Evolutionary conservation across 495 filamentous ascomycete species (phyloP), one percentile per base, ranked within the genome.

Genomic region (Penicillium paradoxum): DNA sequence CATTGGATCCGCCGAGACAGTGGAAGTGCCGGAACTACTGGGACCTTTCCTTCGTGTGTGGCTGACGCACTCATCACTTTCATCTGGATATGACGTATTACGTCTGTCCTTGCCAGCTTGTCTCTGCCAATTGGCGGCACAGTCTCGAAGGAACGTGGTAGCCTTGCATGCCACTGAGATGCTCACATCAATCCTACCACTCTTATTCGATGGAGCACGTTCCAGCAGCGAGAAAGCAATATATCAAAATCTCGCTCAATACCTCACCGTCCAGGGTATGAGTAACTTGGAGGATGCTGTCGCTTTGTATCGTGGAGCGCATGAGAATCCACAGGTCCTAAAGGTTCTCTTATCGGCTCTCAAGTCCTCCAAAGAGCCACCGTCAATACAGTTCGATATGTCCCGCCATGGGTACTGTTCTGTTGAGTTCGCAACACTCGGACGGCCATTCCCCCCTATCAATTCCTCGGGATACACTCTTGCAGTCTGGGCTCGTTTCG

Each of bases 311-410:
- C 79, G 79, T 19, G 76, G 80, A 49, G 81, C 84, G n/a, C 73
- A 74, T 47, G 75, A 77, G 11, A 87, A 83, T 37, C 63, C 82
- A 10, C 64, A 76, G 25, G 80, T 85, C 13, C 81, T 86, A 29
- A 77, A 83, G 34, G 91, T 96, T 56, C 84, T 95, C 32, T 73
- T 92, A 15, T 73, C 80, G 53, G 83, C 84, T 48, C 79, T 95
- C 49, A 81, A 85, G 59, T 73, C 75, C 42, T 90, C 91, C 43
- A 82, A 83, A 51, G 78, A 80, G 17, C 90, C 93, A 27, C 79
- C 91, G 3, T 89, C 87, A 59, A 85, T 98, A 61, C 89, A 97
- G 60, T 97, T 98, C 69, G 93, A 98, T 72, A 75, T 97, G 44
- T 93, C 89, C 4, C 71, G 87, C 19, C 77, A 93, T 71, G 93